These are phyloP conservation scores for Ustilago crameri DNA, from an alignment of 1,284 basidiomycete genomes.

Conservation along the genomic window DNA sequence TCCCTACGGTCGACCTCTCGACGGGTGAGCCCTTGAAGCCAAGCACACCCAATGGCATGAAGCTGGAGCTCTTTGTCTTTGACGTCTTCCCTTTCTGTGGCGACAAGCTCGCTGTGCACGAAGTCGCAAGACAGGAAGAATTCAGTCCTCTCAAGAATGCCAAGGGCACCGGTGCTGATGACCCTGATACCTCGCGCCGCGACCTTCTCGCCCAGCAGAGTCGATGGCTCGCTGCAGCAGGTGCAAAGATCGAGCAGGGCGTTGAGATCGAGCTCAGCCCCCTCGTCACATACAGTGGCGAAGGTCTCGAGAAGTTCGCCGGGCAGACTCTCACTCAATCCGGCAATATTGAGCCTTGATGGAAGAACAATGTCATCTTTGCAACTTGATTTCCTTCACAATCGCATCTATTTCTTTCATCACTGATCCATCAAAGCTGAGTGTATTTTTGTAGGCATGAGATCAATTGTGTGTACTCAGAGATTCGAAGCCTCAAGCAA, in stretches of 20 bases:
- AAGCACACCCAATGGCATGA: conserved; percentile 94
- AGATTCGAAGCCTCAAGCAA: no score
- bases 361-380: not conserved
- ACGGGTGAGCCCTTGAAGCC: conserved; percentile 78
- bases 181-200: conserved; percentile 86
- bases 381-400: no score
- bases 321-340: conserved; percentile 77
- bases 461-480: no score
- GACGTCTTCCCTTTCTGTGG: conserved; percentile 96
- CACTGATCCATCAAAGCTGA: no score
- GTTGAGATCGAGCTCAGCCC: conserved; percentile 93
- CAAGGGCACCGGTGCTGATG: conserved; percentile 90
- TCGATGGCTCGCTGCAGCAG: conserved; percentile 83
- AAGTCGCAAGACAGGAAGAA: conserved; percentile 87
- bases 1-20: conserved; percentile 75
- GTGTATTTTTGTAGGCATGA: no score
- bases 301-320: conserved; percentile 82
- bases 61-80: conserved; percentile 98
- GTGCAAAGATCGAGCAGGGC: conserved; percentile 77
- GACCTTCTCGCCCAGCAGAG: conserved; percentile 91
- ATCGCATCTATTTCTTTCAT: no score
- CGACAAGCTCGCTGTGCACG: conserved; percentile 80
- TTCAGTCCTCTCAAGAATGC: conserved; percentile 99
- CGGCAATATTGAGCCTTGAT: conserved; percentile 46
- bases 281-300: conserved; percentile 86